Conservation (phyloP, 2,329 filamentous ascomycete genomes). For the Aureobasidium sp. region DNA sequence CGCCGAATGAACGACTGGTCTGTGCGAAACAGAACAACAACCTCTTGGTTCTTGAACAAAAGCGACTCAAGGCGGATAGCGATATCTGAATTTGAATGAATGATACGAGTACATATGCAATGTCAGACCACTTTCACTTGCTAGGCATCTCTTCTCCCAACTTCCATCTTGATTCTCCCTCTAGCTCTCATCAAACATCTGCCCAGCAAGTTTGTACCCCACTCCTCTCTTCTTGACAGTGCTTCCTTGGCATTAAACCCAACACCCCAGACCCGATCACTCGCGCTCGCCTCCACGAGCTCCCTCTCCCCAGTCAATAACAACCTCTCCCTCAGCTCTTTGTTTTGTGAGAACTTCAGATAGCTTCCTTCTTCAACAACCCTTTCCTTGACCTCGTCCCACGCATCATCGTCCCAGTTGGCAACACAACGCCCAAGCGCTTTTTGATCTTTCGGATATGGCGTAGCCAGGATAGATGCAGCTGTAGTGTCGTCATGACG, state of each 20-base stretch:
- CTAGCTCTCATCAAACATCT: conserved; percentile 54
- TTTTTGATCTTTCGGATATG: conserved; percentile 32
- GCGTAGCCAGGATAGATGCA: not conserved
- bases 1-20: not conserved
- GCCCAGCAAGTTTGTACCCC: conserved; percentile 59
- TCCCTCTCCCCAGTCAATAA: conserved; percentile 51
- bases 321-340: conserved; percentile 40
- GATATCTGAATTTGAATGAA: no score
- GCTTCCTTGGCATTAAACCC: conserved; percentile 50
- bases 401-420: conserved; percentile 43
- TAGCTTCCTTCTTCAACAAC: conserved; percentile 52
- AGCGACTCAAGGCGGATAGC: no score
- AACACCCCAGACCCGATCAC: conserved; percentile 58
- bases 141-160: not conserved
- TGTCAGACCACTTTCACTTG: not conserved
- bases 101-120: no score
- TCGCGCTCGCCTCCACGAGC: conserved; percentile 50
- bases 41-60: no score
- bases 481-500: not conserved
- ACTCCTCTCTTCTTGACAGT: conserved; percentile 35
- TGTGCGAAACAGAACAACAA: not conserved
- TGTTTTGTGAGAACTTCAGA: conserved; percentile 48
- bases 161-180: conserved; percentile 39
- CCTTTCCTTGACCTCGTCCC: conserved; percentile 42
- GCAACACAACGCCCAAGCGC: conserved; percentile 47